phyloP scores from a whole-genome alignment of 1,284 basidiomycete species.

The Psilocybe mexicana region DNA sequence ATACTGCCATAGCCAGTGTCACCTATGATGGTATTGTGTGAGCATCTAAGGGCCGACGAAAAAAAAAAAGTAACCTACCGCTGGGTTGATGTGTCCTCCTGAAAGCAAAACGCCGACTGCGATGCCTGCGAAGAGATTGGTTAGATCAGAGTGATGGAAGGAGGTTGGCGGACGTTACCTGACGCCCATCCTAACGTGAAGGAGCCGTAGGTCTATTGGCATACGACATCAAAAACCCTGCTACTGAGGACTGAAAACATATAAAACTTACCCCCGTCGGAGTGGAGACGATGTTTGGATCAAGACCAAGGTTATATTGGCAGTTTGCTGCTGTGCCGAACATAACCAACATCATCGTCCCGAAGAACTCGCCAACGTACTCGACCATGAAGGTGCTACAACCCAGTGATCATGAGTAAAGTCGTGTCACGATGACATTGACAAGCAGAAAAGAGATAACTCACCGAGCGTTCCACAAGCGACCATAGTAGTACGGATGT shows the following conservation, averaged over 20 bases:
- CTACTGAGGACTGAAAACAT: neutral
- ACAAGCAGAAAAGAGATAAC: neutral
- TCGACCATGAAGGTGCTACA: neutral
- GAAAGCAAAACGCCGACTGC: conserved; percentile 70
- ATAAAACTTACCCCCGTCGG: neutral
- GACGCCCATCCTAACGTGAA: neutral
- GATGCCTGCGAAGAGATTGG: conserved; percentile 2
- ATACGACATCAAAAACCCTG: neutral
- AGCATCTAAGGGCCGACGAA: neutral
- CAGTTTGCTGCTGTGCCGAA: conserved; percentile 58
- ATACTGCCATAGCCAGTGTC: conserved; percentile 64
- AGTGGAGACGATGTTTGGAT: conserved; percentile 30
- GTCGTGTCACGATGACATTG: neutral
- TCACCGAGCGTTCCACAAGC: neutral
- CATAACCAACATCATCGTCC: conserved; percentile 60
- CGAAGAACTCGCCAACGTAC: conserved; percentile 54
- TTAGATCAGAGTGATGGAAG: neutral
- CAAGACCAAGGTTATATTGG: conserved; percentile 52
- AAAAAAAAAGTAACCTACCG: conserved; percentile 38
- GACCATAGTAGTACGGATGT: neutral
- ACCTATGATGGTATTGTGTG: conserved; percentile 19
- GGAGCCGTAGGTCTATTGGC: neutral
- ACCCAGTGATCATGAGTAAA: neutral
- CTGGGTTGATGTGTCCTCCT: conserved; percentile 77
- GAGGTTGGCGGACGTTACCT: neutral